Evolutionary conservation across 306 rosid species (phyloP).

Genomic region (Lathyrus oleraceus): DNA sequence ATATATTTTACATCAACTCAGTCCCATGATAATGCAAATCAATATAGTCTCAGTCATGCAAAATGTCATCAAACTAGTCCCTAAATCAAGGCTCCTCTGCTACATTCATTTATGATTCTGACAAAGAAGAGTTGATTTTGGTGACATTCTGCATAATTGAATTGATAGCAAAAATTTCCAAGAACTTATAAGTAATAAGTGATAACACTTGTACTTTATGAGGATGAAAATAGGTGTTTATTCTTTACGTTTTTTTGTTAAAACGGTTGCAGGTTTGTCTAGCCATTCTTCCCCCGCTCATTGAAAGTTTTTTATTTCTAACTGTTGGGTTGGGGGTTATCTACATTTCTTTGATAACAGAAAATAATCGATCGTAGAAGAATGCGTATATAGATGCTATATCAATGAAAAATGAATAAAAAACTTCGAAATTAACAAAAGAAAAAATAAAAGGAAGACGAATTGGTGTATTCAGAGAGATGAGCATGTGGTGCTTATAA

Average conservation of each 20-base stretch:
- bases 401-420: no score
- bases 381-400: no score
- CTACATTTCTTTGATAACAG: constrained; percentile 12
- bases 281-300: constrained; percentile 5
- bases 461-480: no score
- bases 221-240: neutral
- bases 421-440: no score
- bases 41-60: neutral
- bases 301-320: constrained; percentile 13
- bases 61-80: constrained; percentile 1
- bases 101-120: neutral
- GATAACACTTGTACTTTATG: neutral
- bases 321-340: constrained; percentile 4
- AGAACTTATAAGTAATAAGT: neutral
- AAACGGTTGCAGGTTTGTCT: neutral
- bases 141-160: neutral
- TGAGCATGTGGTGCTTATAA: neutral
- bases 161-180: neutral
- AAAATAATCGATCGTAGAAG: neutral
- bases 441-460: neutral
- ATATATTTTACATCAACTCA: neutral
- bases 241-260: neutral
- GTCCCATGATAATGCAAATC: neutral
- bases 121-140: neutral
- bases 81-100: neutral